Conservation (phyloP, 2,329 filamentous ascomycete genomes). For the Alternaria longipes region DNA sequence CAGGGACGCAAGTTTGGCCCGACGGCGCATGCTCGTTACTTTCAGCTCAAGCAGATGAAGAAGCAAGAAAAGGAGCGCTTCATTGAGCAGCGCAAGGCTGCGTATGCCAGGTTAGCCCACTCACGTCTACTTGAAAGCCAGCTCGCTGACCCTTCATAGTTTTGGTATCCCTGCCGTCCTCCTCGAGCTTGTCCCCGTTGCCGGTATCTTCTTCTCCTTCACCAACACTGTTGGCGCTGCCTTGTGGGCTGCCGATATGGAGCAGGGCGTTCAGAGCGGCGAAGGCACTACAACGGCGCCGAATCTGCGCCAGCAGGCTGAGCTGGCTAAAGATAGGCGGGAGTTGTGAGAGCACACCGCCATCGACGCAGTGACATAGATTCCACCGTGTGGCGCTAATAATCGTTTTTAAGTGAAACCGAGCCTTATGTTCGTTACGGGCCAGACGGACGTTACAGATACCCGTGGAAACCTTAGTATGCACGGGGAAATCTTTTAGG, state of each 20-base stretch:
- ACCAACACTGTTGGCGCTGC: constrained; percentile 93
- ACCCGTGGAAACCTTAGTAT: constrained; percentile 49
- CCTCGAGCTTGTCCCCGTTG: constrained; percentile 84
- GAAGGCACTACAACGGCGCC: constrained; percentile 44
- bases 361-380: neutral
- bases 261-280: constrained; percentile 52
- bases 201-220: constrained; percentile 84
- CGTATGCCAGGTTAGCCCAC: constrained; percentile 75
- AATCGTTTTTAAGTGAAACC: constrained; percentile 13
- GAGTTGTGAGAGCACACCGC: constrained; percentile 42
- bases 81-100: constrained; percentile 73
- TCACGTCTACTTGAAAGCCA: neutral
- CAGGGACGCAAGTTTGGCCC: constrained; percentile 68
- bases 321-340: constrained; percentile 41
- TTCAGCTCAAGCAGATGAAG: constrained; percentile 88
- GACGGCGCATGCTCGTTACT: constrained; percentile 73
- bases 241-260: constrained; percentile 91
- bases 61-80: constrained; percentile 71
- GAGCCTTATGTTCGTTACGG: constrained; percentile 20
- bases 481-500: constrained; percentile 44
- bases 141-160: constrained; percentile 14
- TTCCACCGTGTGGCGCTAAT: constrained; percentile 19
- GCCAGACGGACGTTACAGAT: constrained; percentile 33
- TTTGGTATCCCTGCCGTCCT: constrained; percentile 82
- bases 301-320: constrained; percentile 48